Conservation (phyloP, 495 filamentous ascomycete genomes). For the Podospora pseudocomata region DNA sequence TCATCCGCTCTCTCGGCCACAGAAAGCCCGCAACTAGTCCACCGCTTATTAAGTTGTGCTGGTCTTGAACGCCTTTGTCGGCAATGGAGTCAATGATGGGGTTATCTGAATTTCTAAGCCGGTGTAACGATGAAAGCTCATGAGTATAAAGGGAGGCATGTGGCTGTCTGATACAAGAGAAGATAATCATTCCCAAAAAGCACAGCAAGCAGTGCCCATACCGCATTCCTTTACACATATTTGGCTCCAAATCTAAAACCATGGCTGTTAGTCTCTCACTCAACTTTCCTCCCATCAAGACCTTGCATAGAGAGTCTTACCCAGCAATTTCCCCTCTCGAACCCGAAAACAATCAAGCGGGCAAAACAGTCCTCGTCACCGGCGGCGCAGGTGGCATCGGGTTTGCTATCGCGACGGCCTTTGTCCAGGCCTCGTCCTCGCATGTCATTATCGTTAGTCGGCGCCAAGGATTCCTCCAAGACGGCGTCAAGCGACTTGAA, state of each 20-base stretch:
- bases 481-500: constrained; percentile 20
- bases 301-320: constrained; percentile 40
- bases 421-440: constrained; percentile 34
- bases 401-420: constrained; percentile 33
- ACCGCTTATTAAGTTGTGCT: not conserved
- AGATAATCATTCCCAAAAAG: not conserved
- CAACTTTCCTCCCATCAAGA: constrained; percentile 16
- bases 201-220: not conserved
- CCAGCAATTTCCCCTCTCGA: constrained; percentile 39
- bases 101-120: not conserved
- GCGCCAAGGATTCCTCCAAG: constrained; percentile 12
- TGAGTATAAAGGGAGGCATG: not conserved
- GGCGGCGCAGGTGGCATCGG: constrained; percentile 42
- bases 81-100: not conserved
- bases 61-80: not conserved
- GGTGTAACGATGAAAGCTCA: not conserved
- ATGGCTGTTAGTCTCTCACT: not conserved
- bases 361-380: constrained; percentile 48
- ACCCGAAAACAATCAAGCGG: constrained; percentile 38
- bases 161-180: not conserved
- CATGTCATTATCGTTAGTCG: constrained; percentile 37
- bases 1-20: constrained; percentile 1
- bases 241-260: not conserved
- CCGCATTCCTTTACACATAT: not conserved
- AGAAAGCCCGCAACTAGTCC: not conserved